phyloP scores from a whole-genome alignment of 2,329 filamentous ascomycete species.

The Cladosporium sphaerospermum region DNA sequence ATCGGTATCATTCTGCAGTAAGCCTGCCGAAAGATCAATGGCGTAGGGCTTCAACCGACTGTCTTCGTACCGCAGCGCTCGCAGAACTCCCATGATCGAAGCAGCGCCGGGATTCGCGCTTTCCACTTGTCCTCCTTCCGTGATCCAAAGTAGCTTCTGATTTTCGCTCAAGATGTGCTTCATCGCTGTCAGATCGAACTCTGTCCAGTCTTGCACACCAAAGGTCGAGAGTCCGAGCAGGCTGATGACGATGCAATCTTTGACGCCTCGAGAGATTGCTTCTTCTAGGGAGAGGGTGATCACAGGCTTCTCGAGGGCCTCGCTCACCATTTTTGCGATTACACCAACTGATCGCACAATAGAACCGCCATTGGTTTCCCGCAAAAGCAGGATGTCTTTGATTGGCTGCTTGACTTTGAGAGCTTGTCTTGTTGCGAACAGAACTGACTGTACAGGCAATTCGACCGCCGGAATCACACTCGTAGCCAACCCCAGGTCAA shows the following conservation, averaged over 20 bases:
- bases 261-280: not conserved
- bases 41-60: not conserved
- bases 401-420: too few relatives aligned
- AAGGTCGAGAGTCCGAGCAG: not conserved
- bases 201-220: not conserved
- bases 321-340: not conserved
- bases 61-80: not conserved
- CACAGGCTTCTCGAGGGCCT: not conserved
- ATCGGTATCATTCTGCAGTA: not conserved
- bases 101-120: not conserved
- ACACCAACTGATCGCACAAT: not conserved
- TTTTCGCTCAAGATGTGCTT: not conserved
- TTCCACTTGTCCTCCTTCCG: not conserved
- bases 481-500: too few relatives aligned
- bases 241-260: not conserved
- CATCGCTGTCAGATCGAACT: not conserved
- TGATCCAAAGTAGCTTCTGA: not conserved
- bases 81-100: not conserved
- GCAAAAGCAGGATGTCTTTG: not conserved
- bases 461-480: too few relatives aligned
- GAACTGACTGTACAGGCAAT: too few relatives aligned
- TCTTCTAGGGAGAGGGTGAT: not conserved
- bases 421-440: too few relatives aligned
- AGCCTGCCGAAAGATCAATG: not conserved
- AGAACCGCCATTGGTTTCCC: not conserved